Evolutionary conservation across 75 land plant genomes (phyloP).

Genomic region (Sequoiadendron giganteum): DNA sequence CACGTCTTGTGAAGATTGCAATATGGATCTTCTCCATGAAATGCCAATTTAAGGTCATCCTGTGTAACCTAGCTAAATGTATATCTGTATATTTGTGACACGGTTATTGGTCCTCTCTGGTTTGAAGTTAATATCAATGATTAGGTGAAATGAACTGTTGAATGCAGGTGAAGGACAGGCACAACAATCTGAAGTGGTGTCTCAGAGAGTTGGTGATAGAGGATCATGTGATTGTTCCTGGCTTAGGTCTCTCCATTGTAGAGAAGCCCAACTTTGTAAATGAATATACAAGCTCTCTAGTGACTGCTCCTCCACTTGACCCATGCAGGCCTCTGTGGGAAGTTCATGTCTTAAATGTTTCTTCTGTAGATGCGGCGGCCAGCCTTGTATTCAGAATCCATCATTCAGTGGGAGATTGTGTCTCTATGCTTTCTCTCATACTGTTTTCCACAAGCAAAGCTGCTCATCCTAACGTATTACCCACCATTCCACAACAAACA

Average conservation of each 20-base stretch:
- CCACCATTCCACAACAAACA: not conserved
- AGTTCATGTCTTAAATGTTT: constrained; percentile 7
- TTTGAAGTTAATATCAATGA: not conserved
- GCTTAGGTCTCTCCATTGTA: not conserved
- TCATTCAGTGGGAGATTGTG: constrained; percentile 12
- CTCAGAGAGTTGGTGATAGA: not conserved
- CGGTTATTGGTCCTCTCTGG: not conserved
- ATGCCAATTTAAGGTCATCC: not conserved
- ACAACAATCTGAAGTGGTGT: not conserved
- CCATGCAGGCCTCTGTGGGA: constrained; percentile 17
- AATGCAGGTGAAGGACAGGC: not conserved
- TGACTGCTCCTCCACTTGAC: constrained; percentile 2
- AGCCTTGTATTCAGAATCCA: constrained; percentile 15
- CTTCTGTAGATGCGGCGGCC: constrained; percentile 9
- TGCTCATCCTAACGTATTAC: not conserved
- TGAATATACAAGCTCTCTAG: constrained; percentile 6
- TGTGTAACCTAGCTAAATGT: too few species aligned
- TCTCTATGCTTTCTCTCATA: constrained; percentile 11
- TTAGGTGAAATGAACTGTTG: too few species aligned
- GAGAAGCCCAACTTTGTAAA: not conserved
- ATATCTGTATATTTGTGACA: too few species aligned
- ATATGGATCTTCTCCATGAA: too few species aligned
- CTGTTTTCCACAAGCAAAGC: not conserved
- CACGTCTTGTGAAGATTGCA: too few species aligned
- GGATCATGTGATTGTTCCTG: not conserved